These are phyloP conservation scores for Pythium rhizo-oryzae DNA, from an alignment of 352 stramenopile genomes.

Conservation along the genomic window DNA sequence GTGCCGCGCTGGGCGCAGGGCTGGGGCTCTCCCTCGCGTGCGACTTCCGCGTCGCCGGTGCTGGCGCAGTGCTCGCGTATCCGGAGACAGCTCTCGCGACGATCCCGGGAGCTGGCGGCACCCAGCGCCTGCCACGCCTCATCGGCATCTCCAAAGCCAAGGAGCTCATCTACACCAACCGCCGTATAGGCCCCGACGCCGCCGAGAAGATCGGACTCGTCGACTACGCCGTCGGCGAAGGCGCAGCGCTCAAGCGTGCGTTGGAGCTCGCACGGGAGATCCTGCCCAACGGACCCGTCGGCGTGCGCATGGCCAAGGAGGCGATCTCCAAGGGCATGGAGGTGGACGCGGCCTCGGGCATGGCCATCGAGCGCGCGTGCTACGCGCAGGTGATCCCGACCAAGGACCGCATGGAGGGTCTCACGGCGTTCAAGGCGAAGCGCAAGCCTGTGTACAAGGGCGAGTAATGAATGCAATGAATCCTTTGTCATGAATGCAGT, in stretches of 20 bases:
- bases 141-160: too few species aligned
- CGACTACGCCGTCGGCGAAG: slow-evolving; percentile 82
- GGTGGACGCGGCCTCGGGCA: slow-evolving; percentile 79
- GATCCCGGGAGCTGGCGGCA: too few species aligned
- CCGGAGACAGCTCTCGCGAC: too few species aligned
- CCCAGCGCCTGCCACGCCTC: too few species aligned
- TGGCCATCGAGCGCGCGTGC: slow-evolving; percentile 92
- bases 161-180: slow-evolving; percentile 94
- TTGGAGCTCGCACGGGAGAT: slow-evolving; percentile 90
- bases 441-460: slow-evolving; percentile 91
- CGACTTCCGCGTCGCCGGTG: too few species aligned
- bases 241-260: slow-evolving; percentile 68
- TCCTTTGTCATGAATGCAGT: too few species aligned
- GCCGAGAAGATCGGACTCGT: slow-evolving; percentile 89
- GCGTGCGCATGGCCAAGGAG: slow-evolving; percentile 91
- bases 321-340: slow-evolving; percentile 88
- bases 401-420: slow-evolving; percentile 92
- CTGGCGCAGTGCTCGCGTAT: too few species aligned
- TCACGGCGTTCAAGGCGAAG: slow-evolving; percentile 93
- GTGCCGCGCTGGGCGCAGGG: too few species aligned
- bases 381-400: slow-evolving; percentile 93
- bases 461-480: too few species aligned
- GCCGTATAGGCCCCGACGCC: slow-evolving; percentile 71
- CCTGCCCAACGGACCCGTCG: slow-evolving; percentile 91
- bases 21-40: too few species aligned